Percentiles rank a stretch among this genome's conserved stretches.
phyloP scores from a whole-genome alignment of 2,329 filamentous ascomycete species.

The Ascochyta viciae-villosae region DNA sequence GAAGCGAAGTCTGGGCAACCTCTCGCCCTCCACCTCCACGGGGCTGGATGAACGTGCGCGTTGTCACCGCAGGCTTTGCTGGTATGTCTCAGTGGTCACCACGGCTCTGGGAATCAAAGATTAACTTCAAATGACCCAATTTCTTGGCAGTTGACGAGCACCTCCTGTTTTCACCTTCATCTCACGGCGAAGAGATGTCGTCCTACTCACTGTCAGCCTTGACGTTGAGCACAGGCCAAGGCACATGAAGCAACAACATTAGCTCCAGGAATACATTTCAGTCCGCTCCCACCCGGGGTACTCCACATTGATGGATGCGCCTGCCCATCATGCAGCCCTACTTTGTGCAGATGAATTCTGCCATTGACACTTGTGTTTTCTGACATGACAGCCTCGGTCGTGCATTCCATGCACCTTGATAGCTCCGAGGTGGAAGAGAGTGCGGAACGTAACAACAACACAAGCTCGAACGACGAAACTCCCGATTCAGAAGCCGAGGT shows the following conservation, averaged over 20 bases:
- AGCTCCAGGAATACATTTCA: neutral
- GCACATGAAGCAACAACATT: neutral
- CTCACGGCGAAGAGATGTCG: neutral
- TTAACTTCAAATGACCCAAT: neutral
- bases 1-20: neutral
- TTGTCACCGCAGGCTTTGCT: conserved; percentile 14
- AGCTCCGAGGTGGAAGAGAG: too few relatives aligned
- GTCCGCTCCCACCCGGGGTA: neutral
- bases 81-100: conserved; percentile 23
- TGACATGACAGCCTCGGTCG: neutral
- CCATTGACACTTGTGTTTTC: neutral
- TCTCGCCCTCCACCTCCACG: neutral
- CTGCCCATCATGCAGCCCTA: conserved; percentile 10
- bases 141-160: neutral
- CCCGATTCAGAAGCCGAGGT: conserved; percentile 10
- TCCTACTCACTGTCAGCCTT: neutral
- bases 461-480: neutral
- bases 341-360: neutral
- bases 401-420: neutral
- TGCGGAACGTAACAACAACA: neutral
- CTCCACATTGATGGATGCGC: neutral
- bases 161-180: neutral
- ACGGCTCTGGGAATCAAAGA: neutral
- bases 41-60: neutral
- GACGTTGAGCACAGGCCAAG: neutral